phyloP scores from a whole-genome alignment of 2,329 filamentous ascomycete genomes.

The Cladosporium sp. region DNA sequence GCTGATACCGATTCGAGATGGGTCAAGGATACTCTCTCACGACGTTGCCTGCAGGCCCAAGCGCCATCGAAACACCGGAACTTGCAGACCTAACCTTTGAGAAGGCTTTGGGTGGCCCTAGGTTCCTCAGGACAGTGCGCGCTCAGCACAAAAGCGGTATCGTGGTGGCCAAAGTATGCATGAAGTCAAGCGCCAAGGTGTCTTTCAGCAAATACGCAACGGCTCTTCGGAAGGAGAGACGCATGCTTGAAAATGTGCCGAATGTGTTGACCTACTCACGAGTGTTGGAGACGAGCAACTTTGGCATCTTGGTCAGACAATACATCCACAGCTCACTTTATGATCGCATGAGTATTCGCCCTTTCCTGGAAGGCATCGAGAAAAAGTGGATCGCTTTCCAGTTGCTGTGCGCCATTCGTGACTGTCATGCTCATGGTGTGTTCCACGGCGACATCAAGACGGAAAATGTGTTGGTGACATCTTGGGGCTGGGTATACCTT shows the following conservation, averaged over 20 bases:
- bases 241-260: constrained; percentile 75
- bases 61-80: constrained; percentile 91
- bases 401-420: constrained; percentile 84
- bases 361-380: constrained; percentile 95
- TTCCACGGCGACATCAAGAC: constrained; percentile 99
- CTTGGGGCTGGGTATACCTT: constrained; percentile 98
- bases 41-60: constrained; percentile 85
- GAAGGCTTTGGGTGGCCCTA: constrained; percentile 83
- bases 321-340: constrained; percentile 96
- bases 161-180: constrained; percentile 89
- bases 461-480: constrained; percentile 94
- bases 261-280: constrained; percentile 90
- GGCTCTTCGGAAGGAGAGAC: constrained; percentile 80
- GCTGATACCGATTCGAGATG: constrained; percentile 57
- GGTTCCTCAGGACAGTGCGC: constrained; percentile 95
- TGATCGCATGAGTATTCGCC: constrained; percentile 92
- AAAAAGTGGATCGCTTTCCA: constrained; percentile 99
- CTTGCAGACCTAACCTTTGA: constrained; percentile 89
- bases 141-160: constrained; percentile 87
- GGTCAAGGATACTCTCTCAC: constrained; percentile 95
- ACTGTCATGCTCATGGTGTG: constrained; percentile 84
- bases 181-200: constrained; percentile 78
- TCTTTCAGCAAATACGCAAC: constrained; percentile 77
- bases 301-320: constrained; percentile 90
- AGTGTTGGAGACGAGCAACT: constrained; percentile 85